phyloP scores from a whole-genome alignment of 129 eudicot genomes.

The Saussurea involucrata region DNA sequence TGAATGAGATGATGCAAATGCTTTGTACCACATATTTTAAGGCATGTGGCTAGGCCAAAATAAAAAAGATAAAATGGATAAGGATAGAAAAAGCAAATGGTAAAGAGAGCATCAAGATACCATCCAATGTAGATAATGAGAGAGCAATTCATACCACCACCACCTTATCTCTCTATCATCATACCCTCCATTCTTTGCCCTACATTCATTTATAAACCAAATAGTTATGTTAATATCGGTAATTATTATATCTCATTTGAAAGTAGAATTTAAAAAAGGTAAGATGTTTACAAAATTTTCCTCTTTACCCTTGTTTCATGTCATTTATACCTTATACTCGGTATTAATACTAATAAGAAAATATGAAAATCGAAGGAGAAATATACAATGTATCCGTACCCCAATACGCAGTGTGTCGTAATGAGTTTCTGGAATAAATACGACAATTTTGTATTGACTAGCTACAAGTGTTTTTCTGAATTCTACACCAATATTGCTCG shows the following conservation, averaged over 20 bases:
- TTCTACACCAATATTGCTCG: not conserved
- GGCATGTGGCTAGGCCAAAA: not conserved
- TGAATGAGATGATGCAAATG: constrained; percentile 22
- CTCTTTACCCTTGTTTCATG: not conserved
- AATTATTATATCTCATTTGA: not conserved
- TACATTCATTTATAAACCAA: constrained; percentile 25
- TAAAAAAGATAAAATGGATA: constrained; percentile 24
- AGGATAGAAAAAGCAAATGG: constrained; percentile 32
- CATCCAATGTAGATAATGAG: constrained; percentile 35
- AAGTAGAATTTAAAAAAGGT: not conserved
- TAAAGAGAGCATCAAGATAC: constrained; percentile 22
- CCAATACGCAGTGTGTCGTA: not conserved
- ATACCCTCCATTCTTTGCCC: constrained; percentile 26
- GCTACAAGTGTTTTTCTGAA: not conserved
- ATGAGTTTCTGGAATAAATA: not conserved
- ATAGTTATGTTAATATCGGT: not conserved
- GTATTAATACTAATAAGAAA: not conserved
- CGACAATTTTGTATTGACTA: not conserved
- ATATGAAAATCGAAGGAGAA: not conserved
- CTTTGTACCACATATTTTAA: constrained; percentile 28
- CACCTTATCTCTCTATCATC: constrained; percentile 40
- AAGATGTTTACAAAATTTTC: not conserved
- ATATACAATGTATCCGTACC: not conserved
- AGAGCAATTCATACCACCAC: constrained; percentile 39
- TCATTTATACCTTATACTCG: not conserved